Conservation (phyloP, 2,329 filamentous ascomycete species). For the Sporothrix pseudoabietina region DNA sequence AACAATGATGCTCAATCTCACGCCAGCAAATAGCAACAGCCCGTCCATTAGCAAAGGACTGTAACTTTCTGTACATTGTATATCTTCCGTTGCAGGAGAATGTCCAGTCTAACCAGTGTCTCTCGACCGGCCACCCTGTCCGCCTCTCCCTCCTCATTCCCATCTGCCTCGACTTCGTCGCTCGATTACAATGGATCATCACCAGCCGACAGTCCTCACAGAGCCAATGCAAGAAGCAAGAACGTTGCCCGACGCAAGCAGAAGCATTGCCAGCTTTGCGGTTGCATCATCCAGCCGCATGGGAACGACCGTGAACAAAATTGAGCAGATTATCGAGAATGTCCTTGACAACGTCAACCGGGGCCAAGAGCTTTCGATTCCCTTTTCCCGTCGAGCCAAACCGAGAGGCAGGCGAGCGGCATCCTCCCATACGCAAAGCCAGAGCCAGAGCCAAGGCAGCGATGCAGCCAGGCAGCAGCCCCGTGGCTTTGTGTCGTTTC, state of each 20-base stretch:
- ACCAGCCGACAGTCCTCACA: not conserved
- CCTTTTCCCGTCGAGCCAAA: conserved; percentile 44
- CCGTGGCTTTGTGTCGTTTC: conserved; percentile 44
- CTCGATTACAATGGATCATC: not conserved
- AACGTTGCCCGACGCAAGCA: not conserved
- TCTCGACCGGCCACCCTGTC: not conserved
- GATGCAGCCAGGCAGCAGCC: not conserved
- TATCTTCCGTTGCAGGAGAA: not conserved
- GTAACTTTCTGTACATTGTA: not conserved
- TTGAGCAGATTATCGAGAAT: conserved; percentile 58
- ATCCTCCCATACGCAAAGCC: not conserved
- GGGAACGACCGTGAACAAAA: conserved; percentile 50
- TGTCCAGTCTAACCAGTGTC: not conserved
- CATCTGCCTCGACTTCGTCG: not conserved
- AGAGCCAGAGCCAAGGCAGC: not conserved
- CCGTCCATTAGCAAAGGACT: not conserved
- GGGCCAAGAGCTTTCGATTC: conserved; percentile 51
- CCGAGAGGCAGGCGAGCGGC: not conserved
- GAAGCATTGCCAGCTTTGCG: not conserved
- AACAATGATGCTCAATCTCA: not conserved
- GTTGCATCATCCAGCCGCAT: not conserved
- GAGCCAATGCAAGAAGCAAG: not conserved
- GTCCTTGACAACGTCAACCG: conserved; percentile 52
- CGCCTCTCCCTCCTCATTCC: not conserved
- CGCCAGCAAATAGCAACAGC: not conserved